A percentile compares a stretch with the other conserved stretches of the same genome.
These are phyloP conservation scores for Mrakia blollopis DNA, from an alignment of 768 basidiomycete species.

Conservation along the genomic window DNA sequence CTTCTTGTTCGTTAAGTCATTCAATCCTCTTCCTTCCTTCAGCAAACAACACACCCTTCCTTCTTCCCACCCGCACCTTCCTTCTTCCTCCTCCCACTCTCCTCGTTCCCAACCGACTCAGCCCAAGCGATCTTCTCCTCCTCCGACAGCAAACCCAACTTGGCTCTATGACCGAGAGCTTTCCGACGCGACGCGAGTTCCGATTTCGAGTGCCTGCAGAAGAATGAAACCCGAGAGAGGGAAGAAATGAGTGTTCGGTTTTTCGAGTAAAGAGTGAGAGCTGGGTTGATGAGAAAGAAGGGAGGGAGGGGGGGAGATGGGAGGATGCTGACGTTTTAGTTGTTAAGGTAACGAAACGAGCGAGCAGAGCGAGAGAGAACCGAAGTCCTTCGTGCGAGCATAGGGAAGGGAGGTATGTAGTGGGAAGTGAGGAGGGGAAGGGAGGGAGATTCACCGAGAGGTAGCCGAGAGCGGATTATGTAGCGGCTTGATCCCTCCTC, in stretches of 20 bases:
- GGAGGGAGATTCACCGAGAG: conserved; percentile 20
- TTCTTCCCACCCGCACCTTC: neutral
- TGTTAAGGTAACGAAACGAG: neutral
- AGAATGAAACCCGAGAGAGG: neutral
- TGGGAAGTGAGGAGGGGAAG: neutral
- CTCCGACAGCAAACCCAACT: conserved; percentile 50
- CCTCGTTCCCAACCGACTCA: conserved; percentile 52
- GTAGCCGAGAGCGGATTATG: conserved; percentile 15
- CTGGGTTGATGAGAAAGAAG: conserved; percentile 56
- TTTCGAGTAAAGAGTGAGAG: conserved; percentile 66
- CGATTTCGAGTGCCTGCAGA: conserved; percentile 41
- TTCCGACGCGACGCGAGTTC: conserved; percentile 17
- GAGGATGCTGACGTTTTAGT: conserved; percentile 4
- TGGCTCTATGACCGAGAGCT: conserved; percentile 17
- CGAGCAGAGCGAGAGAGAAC: conserved; percentile 38
- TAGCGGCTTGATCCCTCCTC: conserved; percentile 8
- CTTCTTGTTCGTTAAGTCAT: neutral
- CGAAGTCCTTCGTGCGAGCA: conserved; percentile 16
- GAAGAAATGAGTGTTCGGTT: conserved; percentile 36
- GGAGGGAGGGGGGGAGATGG: neutral
- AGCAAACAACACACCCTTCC: conserved; percentile 14
- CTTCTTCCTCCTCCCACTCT: conserved; percentile 18
- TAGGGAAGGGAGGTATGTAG: neutral
- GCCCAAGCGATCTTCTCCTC: conserved; percentile 61
- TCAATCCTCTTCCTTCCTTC: neutral